Evolutionary conservation across 129 eudicot species (phyloP), one percentile per base, ranked within the genome.

Genomic region (Heracleum sosnowskyi): DNA sequence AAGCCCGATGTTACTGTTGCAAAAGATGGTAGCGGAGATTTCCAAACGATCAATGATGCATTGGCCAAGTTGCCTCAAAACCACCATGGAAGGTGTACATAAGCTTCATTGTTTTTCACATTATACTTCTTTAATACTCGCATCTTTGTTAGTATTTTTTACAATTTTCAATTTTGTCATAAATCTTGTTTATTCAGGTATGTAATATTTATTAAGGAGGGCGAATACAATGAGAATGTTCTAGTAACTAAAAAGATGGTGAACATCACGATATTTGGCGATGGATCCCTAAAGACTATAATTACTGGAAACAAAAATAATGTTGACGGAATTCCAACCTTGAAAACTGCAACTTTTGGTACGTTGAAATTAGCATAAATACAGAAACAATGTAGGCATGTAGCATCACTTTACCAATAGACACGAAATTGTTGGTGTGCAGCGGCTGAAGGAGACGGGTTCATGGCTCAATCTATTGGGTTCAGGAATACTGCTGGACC

Each of bases 311-410:
- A 18, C 69, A n/a, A 62, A 62, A 62, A 62, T 28, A 62, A 62
- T 28, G 69, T 62, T 28, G 69, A 62, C 17, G 69, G 69, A 62
- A 35, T 62, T 62, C 69, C 69, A 62, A 62, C 69, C 69, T 62
- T 24, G 18, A 62, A 62, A 62, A 62, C 69, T 62, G 69, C 69
- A 62, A 62, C 69, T 62, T 62, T 62, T 62, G 69, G 69, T 62
- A 62, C 16, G 69, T 11, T 62, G 26, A n/a, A 24, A 60, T 60
- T 60, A 62, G 69, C 33, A 62, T 62, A 26, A 11, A 7, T 62
- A 62, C 35, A 22, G 7, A 57, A 57, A 57, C 66, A 3, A 55
- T 55, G 26, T 18, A 55, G 64, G 11, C 12, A 55, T 55, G 26
- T 18, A 55, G 64, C 28, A 55, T 55, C 26, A 20, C 7, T 55